phyloP scores from a whole-genome alignment of 306 rosid species.

The Erythrophleum fordii region DNA sequence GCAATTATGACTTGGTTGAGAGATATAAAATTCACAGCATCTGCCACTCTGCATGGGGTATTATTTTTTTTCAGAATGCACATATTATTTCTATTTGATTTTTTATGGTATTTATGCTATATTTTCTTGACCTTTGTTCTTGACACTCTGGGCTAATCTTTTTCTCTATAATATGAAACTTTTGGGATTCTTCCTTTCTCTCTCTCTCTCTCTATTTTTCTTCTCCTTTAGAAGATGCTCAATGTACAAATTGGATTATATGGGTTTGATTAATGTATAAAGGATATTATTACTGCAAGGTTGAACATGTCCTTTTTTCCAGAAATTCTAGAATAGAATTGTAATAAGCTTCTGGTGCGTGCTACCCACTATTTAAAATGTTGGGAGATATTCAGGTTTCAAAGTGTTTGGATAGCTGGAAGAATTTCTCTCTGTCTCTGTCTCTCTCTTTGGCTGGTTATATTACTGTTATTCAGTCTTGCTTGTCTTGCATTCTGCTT shows the following conservation, averaged over 20 bases:
- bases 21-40: slow-evolving; percentile 81
- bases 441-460: neutral
- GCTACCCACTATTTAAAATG: slow-evolving; percentile 26
- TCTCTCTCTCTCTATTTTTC: slow-evolving; percentile 22
- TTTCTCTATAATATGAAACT: slow-evolving; percentile 17
- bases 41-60: slow-evolving; percentile 99
- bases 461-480: neutral
- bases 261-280: slow-evolving; percentile 22
- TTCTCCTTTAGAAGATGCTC: slow-evolving; percentile 19
- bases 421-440: neutral
- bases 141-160: slow-evolving; percentile 6
- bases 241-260: slow-evolving; percentile 5
- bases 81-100: slow-evolving; percentile 1
- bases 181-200: slow-evolving; percentile 27
- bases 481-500: neutral
- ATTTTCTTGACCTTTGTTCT: neutral
- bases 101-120: neutral
- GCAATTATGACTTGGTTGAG: slow-evolving; percentile 91
- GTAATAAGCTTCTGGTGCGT: slow-evolving; percentile 20
- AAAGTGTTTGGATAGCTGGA: neutral
- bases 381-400: neutral
- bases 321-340: slow-evolving; percentile 19
- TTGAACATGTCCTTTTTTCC: neutral
- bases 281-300: slow-evolving; percentile 19
- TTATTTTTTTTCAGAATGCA: slow-evolving; percentile 40